A percentile compares a stretch with the other conserved stretches of the same genome.
Conservation (phyloP, 805 yeast species). For the Lachancea cidri region DNA sequence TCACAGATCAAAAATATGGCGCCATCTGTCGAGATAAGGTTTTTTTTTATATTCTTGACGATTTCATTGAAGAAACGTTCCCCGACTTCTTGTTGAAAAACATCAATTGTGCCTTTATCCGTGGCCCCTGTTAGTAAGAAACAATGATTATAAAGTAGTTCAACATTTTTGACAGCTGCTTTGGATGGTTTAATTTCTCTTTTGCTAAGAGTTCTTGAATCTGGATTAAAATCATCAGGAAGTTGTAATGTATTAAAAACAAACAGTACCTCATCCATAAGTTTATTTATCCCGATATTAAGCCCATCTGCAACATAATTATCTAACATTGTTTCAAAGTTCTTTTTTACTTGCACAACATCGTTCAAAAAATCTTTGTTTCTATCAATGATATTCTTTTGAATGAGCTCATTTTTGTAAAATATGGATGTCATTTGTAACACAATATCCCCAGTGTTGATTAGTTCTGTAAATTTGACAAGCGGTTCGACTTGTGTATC, state of each 20-base stretch:
- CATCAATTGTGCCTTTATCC: constrained; percentile 82
- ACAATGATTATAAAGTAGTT: constrained; percentile 64
- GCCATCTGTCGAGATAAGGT: constrained; percentile 71
- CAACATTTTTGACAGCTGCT: constrained; percentile 61
- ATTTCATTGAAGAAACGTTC: constrained; percentile 73
- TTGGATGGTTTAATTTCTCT: constrained; percentile 45
- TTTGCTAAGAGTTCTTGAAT: constrained; percentile 10
- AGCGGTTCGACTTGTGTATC: constrained; percentile 66
- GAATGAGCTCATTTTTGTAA: constrained; percentile 74
- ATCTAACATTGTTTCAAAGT: constrained; percentile 76
- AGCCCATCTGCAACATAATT: constrained; percentile 89
- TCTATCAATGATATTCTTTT: constrained; percentile 51
- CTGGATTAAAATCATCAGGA: constrained; percentile 60
- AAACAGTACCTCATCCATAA: constrained; percentile 74
- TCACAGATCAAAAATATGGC: constrained; percentile 81
- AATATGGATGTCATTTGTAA: constrained; percentile 90
- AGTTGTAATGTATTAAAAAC: constrained; percentile 50
- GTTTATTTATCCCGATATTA: constrained; percentile 84
- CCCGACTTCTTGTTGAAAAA: constrained; percentile 91
- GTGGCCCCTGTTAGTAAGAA: constrained; percentile 72
- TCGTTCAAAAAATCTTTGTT: constrained; percentile 74
- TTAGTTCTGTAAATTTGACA: constrained; percentile 80
- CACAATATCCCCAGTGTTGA: constrained; percentile 87
- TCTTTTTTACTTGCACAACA: constrained; percentile 72
- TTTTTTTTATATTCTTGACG: constrained; percentile 69